phyloP scores from a whole-genome alignment of 768 basidiomycete species.

The Serendipita sp. region DNA sequence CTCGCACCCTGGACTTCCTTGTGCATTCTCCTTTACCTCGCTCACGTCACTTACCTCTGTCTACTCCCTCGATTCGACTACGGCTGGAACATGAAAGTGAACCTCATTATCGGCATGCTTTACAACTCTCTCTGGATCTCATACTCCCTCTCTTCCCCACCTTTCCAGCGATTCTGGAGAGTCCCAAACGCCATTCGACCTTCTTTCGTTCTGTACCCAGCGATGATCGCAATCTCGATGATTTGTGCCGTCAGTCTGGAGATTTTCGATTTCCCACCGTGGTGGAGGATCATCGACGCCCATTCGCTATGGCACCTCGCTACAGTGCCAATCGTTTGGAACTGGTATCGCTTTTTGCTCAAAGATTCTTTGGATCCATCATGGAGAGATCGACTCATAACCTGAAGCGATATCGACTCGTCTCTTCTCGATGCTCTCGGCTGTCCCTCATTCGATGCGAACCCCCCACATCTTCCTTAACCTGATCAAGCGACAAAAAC shows the following conservation, averaged over 20 bases:
- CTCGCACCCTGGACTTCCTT: conserved; percentile 29
- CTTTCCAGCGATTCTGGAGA: conserved; percentile 37
- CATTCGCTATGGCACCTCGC: conserved; percentile 87
- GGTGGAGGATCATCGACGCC: conserved; percentile 62
- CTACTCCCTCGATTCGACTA: conserved; percentile 76
- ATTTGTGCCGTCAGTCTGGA: conserved; percentile 57
- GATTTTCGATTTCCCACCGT: conserved; percentile 79
- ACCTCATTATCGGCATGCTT: conserved; percentile 51
- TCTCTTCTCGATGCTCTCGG: too few relatives aligned
- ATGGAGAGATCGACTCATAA: conserved; percentile 28
- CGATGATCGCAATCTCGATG: conserved; percentile 55
- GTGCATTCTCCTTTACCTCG: conserved; percentile 40
- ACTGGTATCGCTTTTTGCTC: conserved; percentile 78
- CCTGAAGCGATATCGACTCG: too few relatives aligned
- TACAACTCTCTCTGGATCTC: conserved; percentile 74
- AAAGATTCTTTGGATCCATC: conserved; percentile 53
- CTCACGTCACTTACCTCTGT: conserved; percentile 66
- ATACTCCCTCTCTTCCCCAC: conserved; percentile 45
- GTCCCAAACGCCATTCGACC: conserved; percentile 38
- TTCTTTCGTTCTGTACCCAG: conserved; percentile 30
- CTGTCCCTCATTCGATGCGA: too few relatives aligned
- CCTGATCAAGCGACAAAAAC: too few relatives aligned
- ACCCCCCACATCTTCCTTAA: too few relatives aligned
- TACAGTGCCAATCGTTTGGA: conserved; percentile 57
- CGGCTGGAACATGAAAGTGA: conserved; percentile 81